Base-by-base conservation (phyloP, 257 asterid species). In the Catharanthus roseus region DNA sequence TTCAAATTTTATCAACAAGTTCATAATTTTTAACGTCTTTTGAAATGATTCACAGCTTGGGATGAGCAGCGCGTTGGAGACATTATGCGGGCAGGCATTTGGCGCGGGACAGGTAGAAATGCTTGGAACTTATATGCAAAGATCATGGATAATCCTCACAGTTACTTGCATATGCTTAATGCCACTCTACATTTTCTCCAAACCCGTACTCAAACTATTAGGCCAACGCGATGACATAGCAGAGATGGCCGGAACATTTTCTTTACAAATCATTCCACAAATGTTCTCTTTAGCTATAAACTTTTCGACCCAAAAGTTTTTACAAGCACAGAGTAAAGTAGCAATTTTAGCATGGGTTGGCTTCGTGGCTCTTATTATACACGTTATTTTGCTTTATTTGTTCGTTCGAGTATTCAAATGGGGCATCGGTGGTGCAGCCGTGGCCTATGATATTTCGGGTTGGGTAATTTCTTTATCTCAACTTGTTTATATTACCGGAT, bases 61-160 rank as follows among this genome's bases (percentile, higher is more conserved):
- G 11, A 93, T 93, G 99, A 93, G 95, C 61, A 93, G 99, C 72
- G 99, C 99, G 28, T 82, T 93, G 11, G 97, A 93, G 82, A 93
- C 99, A 6, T 50, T 93, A 57, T 89, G 99, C 28, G 99, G 99
- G 45, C 97, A 93, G 68, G 97, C 99, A 28, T 93, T 82, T 41
- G 99, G 99, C 16, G 97, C 99, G 0, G 99, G 99, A 26, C 95
- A 91, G 60, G 63, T 84, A 33, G 86, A 82, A 9, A 83, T 91
- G 88, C 85, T 95, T 0, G 97, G 97, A 47, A 79, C 86, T 1
- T 91, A 95, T 85, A 83, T 90, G 89, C 99, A 95, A 79, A 77
- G 97, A 47, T 95, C 99, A 55, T 91, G 95, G 90, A 74, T 91
- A 70, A 87, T 95, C 45, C 91, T 95, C 0, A 82, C 77, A 4